phyloP scores from a whole-genome alignment of 2,329 filamentous ascomycete genomes.

The Sporothrix euskadiensis region DNA sequence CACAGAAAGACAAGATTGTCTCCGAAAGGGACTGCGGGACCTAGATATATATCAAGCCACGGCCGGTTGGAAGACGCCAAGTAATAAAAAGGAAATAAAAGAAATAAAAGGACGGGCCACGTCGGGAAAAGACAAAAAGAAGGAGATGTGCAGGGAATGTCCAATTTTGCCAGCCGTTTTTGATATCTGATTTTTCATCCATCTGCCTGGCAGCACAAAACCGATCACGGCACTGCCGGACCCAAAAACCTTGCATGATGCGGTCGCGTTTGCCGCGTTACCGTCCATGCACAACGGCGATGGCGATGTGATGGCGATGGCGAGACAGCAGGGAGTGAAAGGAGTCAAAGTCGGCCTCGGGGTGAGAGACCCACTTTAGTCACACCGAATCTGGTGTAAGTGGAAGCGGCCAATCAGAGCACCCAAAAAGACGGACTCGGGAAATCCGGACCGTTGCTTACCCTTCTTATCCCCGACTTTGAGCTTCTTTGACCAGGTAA shows the following conservation, averaged over 20 bases:
- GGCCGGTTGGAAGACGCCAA: background rate
- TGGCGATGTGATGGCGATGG: background rate
- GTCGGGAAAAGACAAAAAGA: background rate
- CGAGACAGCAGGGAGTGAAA: background rate
- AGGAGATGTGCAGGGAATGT: background rate
- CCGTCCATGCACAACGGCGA: slow-evolving; percentile 3
- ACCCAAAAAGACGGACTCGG: background rate
- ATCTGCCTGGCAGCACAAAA: background rate
- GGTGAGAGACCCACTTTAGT: background rate
- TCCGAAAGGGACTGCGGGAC: background rate
- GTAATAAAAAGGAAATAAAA: background rate
- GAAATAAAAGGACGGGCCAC: background rate
- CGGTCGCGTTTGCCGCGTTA: slow-evolving; percentile 7
- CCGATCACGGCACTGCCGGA: background rate
- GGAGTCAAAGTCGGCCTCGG: slow-evolving; percentile 3
- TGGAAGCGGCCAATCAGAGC: background rate
- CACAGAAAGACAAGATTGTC: background rate
- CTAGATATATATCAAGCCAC: background rate
- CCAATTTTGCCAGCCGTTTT: background rate
- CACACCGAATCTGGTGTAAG: background rate
- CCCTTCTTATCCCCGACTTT: slow-evolving; percentile 16
- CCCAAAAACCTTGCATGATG: background rate
- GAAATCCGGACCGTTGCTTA: background rate
- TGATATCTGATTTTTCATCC: background rate
- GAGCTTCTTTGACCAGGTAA: background rate